These are phyloP conservation scores for Phytopythium boreale DNA, from an alignment of 352 stramenopile species.

Conservation along the genomic window DNA sequence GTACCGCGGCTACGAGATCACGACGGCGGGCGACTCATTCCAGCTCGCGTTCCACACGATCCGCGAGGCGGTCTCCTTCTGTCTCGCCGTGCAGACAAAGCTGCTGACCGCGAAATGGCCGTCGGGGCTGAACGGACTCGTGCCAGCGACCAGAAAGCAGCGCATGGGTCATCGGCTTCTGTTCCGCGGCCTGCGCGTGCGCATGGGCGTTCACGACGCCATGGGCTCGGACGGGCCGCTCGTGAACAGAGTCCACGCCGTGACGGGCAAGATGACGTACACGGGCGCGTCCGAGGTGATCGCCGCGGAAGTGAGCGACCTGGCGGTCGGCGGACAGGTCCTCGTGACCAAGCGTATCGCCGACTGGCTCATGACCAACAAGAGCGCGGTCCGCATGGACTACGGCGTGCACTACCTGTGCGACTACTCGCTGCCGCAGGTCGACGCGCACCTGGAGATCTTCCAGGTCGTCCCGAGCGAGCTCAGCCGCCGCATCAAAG, in stretches of 20 bases:
- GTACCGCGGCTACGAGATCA: constrained; percentile 72
- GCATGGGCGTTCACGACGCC: constrained; percentile 52
- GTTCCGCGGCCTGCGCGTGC: constrained; percentile 43
- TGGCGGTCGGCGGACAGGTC: constrained; percentile 48
- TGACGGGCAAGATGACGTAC: constrained; percentile 50
- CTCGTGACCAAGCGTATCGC: constrained; percentile 36
- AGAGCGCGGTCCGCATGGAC: constrained; percentile 21
- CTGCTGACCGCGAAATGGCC: constrained; percentile 54
- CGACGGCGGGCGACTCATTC: constrained; percentile 65
- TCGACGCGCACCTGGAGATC: constrained; percentile 37
- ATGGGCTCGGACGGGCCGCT: constrained; percentile 34
- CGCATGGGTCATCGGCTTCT: constrained; percentile 26
- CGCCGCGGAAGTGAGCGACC: constrained; percentile 38
- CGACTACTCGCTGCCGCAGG: constrained; percentile 32
- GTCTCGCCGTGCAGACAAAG: constrained; percentile 47
- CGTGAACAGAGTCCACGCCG: constrained; percentile 32
- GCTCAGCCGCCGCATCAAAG: constrained; percentile 24
- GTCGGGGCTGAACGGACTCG: constrained; percentile 42
- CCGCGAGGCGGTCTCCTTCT: constrained; percentile 53
- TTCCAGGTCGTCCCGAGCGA: constrained; percentile 38
- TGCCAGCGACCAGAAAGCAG: constrained; percentile 40
- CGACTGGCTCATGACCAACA: constrained; percentile 29
- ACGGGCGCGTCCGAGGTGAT: constrained; percentile 47
- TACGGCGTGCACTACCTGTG: constrained; percentile 28
- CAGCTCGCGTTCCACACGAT: constrained; percentile 70